Conservation (phyloP, 2,329 filamentous ascomycete species). For the Lachnellula subtilissima region DNA sequence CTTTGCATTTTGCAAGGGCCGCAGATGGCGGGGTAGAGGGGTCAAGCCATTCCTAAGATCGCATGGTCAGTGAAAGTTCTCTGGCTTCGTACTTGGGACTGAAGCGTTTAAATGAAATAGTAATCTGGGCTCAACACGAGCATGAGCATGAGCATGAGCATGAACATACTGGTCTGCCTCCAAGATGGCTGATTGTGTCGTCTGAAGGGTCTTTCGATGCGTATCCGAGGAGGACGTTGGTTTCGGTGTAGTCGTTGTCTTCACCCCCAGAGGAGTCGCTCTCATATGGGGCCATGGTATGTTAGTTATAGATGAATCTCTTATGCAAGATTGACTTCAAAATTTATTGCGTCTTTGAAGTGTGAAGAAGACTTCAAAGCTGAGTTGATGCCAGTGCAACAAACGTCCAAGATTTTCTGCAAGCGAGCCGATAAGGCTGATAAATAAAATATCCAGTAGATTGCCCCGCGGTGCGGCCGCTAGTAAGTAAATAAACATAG, state of each 20-base stretch:
- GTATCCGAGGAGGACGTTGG: slow-evolving; percentile 86
- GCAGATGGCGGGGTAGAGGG: slow-evolving; percentile 66
- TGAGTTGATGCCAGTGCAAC: too few relatives aligned
- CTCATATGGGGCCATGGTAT: slow-evolving; percentile 69
- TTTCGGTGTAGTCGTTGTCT: slow-evolving; percentile 67
- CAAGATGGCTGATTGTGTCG: slow-evolving; percentile 82
- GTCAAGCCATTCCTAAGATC: slow-evolving; percentile 73
- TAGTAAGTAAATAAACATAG: too few relatives aligned
- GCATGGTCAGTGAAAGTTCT: slow-evolving; percentile 5
- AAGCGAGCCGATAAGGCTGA: too few relatives aligned
- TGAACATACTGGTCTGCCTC: slow-evolving; percentile 71
- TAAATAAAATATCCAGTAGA: too few relatives aligned
- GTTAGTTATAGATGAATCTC: background rate
- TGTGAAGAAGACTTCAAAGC: too few relatives aligned
- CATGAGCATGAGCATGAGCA: background rate
- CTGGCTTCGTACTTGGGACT: too few relatives aligned
- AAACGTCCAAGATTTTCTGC: too few relatives aligned
- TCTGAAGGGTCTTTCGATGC: slow-evolving; percentile 68
- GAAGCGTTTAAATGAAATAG: too few relatives aligned
- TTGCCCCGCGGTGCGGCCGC: too few relatives aligned
- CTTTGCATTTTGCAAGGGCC: slow-evolving; percentile 75
- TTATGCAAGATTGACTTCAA: background rate
- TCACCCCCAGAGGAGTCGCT: slow-evolving; percentile 75
- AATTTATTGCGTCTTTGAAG: background rate
- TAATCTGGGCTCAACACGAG: background rate